Evolutionary conservation across 1,284 basidiomycete genomes (phyloP), one percentile per base, ranked within the genome.

Genomic region (Malassezia dermatis): DNA sequence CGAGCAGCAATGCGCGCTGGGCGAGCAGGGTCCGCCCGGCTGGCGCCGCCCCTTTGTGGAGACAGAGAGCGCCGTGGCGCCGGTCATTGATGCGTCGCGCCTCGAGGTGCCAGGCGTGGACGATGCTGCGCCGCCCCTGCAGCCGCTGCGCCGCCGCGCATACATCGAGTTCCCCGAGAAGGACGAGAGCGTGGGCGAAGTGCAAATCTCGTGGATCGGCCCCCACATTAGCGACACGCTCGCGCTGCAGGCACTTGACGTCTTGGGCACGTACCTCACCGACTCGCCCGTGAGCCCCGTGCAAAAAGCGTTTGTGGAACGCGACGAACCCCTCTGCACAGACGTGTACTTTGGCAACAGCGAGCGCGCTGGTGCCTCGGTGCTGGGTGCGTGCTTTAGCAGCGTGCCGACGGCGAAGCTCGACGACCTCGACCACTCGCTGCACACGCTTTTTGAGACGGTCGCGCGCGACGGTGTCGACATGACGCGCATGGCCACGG

Each of bases 41-140:
- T 98, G 91, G 91, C 88, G 86, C 65, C 83, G 93, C 12, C 94
- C 94, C 0, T 98, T 98, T 70, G 67, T 96, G 19, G 90, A 96
- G 77, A 93, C 91, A 0, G 65, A 82, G 0, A 89, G 86, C 58
- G 82, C 84, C 1, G 73, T 78, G 12, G 80, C 86, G 10, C 78
- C 80, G 4, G 79, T 80, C 50, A 72, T 73, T 42, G 66, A 70
- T 44, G 67, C 67, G 12, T 56, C 61, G 35, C 56, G 51, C 37
- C 43, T 55, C 11, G 58, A 61, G 4, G 50, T 59, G 21, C 60
- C 59, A 2, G 67, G 66, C n/a, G 59, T 69, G 27, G 65, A 67
- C 40, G 60, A 60, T 19, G 62, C 66, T 28, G 68, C 69, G 37
- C 59, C 61, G 11, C 63, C 68, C 3, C 56, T 60, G 12, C 11